A percentile compares a stretch with the other conserved stretches of the same genome.
Evolutionary conservation across 1,139 yeast species (phyloP).

Genomic region (Geotrichum australiense): DNA sequence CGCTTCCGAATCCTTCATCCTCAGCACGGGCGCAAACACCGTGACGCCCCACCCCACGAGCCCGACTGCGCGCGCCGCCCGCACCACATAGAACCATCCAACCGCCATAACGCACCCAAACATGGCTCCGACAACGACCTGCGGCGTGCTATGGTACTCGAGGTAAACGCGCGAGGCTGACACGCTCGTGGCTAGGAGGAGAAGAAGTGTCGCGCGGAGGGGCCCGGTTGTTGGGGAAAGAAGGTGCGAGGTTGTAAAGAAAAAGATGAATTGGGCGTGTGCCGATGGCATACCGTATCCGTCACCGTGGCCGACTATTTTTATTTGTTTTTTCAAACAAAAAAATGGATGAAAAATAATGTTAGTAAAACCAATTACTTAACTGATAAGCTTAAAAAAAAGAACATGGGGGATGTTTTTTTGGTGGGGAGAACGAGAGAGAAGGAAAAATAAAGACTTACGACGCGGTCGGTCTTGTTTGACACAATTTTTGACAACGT

Average conservation of each 20-base stretch:
- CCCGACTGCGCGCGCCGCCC: slow-evolving; percentile 37
- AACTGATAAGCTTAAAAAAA: too few species aligned
- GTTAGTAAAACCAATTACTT: background rate
- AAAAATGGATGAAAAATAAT: background rate
- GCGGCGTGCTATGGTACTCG: slow-evolving; percentile 65
- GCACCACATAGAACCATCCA: slow-evolving; percentile 48
- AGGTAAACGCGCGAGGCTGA: slow-evolving; percentile 72
- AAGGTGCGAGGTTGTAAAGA: slow-evolving; percentile 61
- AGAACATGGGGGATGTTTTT: background rate
- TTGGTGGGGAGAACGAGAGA: background rate
- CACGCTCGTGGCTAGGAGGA: slow-evolving; percentile 42
- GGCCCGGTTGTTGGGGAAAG: slow-evolving; percentile 30
- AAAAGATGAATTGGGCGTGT: slow-evolving; percentile 94
- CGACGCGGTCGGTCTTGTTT: slow-evolving; percentile 69
- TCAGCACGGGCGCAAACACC: slow-evolving; percentile 3
- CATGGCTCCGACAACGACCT: slow-evolving; percentile 65
- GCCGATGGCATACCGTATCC: slow-evolving; percentile 97
- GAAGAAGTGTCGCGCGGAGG: slow-evolving; percentile 24
- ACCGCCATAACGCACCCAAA: slow-evolving; percentile 58
- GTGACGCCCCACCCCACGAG: slow-evolving; percentile 27
- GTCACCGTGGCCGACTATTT: slow-evolving; percentile 28
- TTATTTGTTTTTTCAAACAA: background rate
- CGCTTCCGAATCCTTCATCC: slow-evolving; percentile 2
- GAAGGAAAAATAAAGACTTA: slow-evolving; percentile 37
- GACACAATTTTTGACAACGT: slow-evolving; percentile 54